Evolutionary conservation across 805 yeast species (phyloP).

Genomic region (Hanseniaspora valbyensis): DNA sequence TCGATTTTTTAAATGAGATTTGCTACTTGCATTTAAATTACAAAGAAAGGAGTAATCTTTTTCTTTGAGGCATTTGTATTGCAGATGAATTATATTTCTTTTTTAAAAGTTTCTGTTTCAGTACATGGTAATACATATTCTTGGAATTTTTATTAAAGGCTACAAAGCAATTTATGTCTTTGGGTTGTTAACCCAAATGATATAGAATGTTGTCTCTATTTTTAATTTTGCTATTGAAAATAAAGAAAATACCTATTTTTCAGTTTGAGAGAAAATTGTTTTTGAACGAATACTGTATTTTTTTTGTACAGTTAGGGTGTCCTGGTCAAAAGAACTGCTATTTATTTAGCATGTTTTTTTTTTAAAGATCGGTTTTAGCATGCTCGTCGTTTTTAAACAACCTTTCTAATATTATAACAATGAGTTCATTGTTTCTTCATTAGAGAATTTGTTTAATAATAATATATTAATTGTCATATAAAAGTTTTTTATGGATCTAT

Average conservation of each 20-base stretch:
- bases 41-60: too few species aligned
- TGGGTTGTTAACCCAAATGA: too few species aligned
- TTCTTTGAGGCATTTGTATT: too few species aligned
- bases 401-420: background rate
- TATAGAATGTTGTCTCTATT: background rate
- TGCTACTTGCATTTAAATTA: background rate
- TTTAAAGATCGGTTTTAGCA: constrained; percentile 4
- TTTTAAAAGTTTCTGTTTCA: background rate
- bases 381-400: background rate
- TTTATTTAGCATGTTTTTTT: background rate
- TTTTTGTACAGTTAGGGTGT: background rate
- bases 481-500: too few species aligned
- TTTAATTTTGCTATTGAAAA: background rate
- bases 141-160: background rate
- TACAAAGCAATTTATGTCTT: constrained; percentile 2
- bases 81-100: too few species aligned
- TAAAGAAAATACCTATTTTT: too few species aligned
- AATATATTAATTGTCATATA: too few species aligned
- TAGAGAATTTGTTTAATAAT: background rate
- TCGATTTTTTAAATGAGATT: background rate
- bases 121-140: background rate
- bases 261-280: background rate
- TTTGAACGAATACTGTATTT: background rate
- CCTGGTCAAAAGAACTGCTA: background rate
- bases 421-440: background rate